Evolutionary conservation across 2,329 filamentous ascomycete genomes (phyloP).

Genomic region (Botrytis hyacinthi): DNA sequence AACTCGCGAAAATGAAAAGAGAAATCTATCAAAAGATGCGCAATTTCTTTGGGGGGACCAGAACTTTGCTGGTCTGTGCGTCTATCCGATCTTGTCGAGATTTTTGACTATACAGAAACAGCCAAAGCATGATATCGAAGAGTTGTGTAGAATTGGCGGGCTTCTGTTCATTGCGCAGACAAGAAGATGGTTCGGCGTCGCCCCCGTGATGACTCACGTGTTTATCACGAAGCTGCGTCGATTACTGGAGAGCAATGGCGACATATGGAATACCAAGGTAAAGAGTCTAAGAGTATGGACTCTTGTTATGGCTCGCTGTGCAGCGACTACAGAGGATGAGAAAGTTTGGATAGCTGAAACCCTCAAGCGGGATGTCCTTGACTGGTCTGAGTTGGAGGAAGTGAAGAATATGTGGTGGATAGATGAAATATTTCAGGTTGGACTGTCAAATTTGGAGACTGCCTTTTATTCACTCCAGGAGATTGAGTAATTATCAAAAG

Average conservation of each 20-base stretch:
- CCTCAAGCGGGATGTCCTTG: not conserved
- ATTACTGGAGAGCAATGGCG: not conserved
- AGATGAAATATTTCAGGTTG: not conserved
- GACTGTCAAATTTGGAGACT: not conserved
- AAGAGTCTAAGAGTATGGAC: not conserved
- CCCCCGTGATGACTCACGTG: not conserved
- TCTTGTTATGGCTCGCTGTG: not conserved
- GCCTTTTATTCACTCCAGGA: not conserved
- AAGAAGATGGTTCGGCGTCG: not conserved
- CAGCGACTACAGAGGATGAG: not conserved
- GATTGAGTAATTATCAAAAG: not conserved
- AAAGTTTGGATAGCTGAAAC: not conserved
- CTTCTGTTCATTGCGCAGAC: not conserved
- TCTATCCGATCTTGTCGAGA: constrained; percentile 2
- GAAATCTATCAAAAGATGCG: not conserved
- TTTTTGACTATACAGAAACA: not conserved
- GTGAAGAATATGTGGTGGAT: constrained; percentile 6
- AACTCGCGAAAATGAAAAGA: not conserved
- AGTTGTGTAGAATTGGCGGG: constrained; percentile 3
- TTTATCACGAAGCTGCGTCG: not conserved
- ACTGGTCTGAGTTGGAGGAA: not conserved
- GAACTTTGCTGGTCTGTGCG: constrained; percentile 8
- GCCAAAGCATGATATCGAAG: not conserved
- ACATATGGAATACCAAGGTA: not conserved
- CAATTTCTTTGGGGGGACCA: not conserved